Base-by-base conservation (phyloP, 2,329 filamentous ascomycete species). In the Fusarium agapanthi region DNA sequence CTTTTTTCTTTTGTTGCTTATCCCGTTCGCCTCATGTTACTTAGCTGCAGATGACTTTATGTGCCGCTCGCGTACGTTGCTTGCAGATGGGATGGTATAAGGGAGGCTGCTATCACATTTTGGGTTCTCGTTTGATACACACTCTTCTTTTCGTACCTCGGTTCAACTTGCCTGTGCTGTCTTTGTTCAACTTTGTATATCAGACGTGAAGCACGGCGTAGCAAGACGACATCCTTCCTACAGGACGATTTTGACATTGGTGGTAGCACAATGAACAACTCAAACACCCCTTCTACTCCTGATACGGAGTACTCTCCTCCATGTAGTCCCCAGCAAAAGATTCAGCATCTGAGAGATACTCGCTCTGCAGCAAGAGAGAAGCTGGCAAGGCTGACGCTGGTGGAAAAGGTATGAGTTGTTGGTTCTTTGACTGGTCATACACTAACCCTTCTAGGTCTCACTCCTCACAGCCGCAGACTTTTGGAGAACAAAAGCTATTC, bases 401-500 rank as follows among this genome's bases (percentile, higher is more conserved):
- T 89, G 61, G 89, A 91, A 78, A 91, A 91, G 82, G 88, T 88
- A 69, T 71, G 73, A 12, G 32, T 6, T 15, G 20, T 14, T 8
- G 15, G 6, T 22, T 35, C 51, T 20, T 28, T 18, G 15, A 9
- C 8, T 6, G 16, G 20, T 18, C 32, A 30, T 44, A 11, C 47
- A 63, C 51, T 69, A 63, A 47, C 64, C 28, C 20, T n/a, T 26
- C 1, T 68, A 90, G 87, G 84, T 90, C 44, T 89, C 88, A 7
- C 81, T 90, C 4, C 83, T 90, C 28, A 88, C 88, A 24, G 89
- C 88, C 16, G 88, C 87, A 28, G 90, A 93, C 78, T 92, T 92
- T 77, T 93, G 91, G 91, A 89, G 91, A 71, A 93, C 91, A 6
- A 89, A 87, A 65, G 81, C 89, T 2, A 88, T 93, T 57, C 86